Conservation (phyloP, 352 stramenopile species). For the Globisporangium ultimum region DNA sequence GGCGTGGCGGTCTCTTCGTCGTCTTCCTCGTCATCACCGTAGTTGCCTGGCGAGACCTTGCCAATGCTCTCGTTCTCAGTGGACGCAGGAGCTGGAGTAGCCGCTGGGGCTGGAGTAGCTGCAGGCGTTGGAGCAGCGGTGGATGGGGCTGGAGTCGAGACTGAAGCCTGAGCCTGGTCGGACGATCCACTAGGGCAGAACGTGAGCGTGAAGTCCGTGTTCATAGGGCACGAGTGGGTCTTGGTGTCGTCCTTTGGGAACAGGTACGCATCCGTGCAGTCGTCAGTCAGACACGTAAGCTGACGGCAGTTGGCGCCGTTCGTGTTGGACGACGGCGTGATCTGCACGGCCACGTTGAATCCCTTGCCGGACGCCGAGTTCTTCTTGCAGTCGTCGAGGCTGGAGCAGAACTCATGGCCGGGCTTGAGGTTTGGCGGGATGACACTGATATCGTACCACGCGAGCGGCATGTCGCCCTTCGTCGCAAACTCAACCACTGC, state of each 20-base stretch:
- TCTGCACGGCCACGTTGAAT: slow-evolving; percentile 66
- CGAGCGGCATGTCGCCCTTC: slow-evolving; percentile 43
- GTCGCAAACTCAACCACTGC: slow-evolving; percentile 65
- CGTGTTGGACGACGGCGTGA: slow-evolving; percentile 52
- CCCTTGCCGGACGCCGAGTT: slow-evolving; percentile 48
- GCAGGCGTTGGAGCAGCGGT: slow-evolving; percentile 7
- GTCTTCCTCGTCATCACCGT: slow-evolving; percentile 12
- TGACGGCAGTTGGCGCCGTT: slow-evolving; percentile 57
- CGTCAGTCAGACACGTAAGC: slow-evolving; percentile 50
- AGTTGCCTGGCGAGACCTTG: slow-evolving; percentile 14
- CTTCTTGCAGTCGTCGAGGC: slow-evolving; percentile 61
- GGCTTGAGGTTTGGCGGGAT: slow-evolving; percentile 55
- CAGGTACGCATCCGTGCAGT: slow-evolving; percentile 64
- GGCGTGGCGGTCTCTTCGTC: not conserved
- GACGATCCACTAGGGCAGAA: slow-evolving; percentile 52
- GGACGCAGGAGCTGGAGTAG: slow-evolving; percentile 6
- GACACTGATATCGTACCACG: slow-evolving; percentile 74
- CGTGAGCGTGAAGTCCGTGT: slow-evolving; percentile 63
- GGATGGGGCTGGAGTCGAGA: slow-evolving; percentile 4
- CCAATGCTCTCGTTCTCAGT: slow-evolving; percentile 7
- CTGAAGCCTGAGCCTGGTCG: slow-evolving; percentile 6
- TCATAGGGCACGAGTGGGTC: slow-evolving; percentile 58
- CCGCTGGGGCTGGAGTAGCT: slow-evolving; percentile 8
- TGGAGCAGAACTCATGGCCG: slow-evolving; percentile 52
- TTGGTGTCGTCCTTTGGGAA: slow-evolving; percentile 71